These are phyloP conservation scores for Leptographium lundbergii DNA, from an alignment of 2,329 filamentous ascomycete species.

Conservation along the genomic window DNA sequence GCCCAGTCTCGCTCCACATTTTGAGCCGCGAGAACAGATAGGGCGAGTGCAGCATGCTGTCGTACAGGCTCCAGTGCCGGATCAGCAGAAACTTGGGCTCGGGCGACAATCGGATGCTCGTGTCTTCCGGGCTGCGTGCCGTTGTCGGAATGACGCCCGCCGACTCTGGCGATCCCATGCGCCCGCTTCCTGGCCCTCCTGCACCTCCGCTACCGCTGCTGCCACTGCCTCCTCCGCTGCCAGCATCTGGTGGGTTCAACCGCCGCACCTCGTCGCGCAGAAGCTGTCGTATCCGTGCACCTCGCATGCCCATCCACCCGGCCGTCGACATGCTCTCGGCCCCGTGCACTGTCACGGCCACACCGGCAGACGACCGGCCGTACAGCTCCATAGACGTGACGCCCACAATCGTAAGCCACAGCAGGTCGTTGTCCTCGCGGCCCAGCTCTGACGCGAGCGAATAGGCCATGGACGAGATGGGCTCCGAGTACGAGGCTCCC, in stretches of 20 bases:
- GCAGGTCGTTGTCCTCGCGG: conserved; percentile 87
- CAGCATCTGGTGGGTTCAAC: conserved; percentile 65
- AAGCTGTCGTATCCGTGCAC: conserved; percentile 72
- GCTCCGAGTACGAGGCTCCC: conserved; percentile 86
- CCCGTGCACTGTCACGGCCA: conserved; percentile 47
- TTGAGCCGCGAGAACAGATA: conserved; percentile 86
- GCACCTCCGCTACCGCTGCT: not conserved
- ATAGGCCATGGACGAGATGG: conserved; percentile 88
- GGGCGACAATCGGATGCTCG: conserved; percentile 79
- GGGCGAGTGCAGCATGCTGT: conserved; percentile 95
- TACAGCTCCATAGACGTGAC: conserved; percentile 91
- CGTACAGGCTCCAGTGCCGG: conserved; percentile 93
- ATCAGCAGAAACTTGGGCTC: conserved; percentile 90
- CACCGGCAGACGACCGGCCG: conserved; percentile 69
- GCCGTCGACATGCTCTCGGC: conserved; percentile 44
- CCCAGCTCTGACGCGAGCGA: conserved; percentile 89
- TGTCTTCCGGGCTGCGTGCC: conserved; percentile 80
- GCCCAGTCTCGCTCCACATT: conserved; percentile 84
- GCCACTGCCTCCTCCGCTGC: conserved; percentile 23
- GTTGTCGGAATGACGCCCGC: conserved; percentile 83
- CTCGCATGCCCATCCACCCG: conserved; percentile 72
- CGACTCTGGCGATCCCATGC: conserved; percentile 48
- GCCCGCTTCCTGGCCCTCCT: conserved; percentile 21
- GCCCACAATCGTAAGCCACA: conserved; percentile 92
- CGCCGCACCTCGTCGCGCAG: conserved; percentile 88